These are phyloP conservation scores for Lyophyllum semitale DNA, from an alignment of 768 basidiomycete genomes.

Conservation along the genomic window DNA sequence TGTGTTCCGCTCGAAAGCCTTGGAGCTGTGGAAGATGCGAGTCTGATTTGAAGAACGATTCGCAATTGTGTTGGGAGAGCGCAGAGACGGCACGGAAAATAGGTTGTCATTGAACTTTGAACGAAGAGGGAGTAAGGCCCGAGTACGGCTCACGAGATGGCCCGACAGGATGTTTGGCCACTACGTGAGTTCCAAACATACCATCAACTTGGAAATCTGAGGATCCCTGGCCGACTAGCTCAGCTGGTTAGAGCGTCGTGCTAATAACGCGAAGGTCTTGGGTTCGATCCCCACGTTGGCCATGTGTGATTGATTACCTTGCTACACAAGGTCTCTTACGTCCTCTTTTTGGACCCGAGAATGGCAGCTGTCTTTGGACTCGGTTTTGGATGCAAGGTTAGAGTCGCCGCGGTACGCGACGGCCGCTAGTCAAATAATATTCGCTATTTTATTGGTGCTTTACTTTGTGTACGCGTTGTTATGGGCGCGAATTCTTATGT, in stretches of 20 bases:
- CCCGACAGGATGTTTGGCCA: not conserved
- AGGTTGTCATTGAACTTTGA: not conserved
- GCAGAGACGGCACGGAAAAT: slow-evolving; percentile 7
- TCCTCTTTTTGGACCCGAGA: too few relatives aligned
- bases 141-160: not conserved
- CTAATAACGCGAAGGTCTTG: slow-evolving; percentile 86
- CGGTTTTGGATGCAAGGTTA: too few relatives aligned
- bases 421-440: too few relatives aligned
- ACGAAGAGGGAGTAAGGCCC: not conserved
- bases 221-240: slow-evolving; percentile 80
- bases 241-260: slow-evolving; percentile 94
- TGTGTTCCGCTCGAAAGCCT: slow-evolving; percentile 5
- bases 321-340: too few relatives aligned
- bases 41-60: slow-evolving; percentile 6
- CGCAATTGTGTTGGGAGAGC: slow-evolving; percentile 10
- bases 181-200: not conserved
- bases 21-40: slow-evolving; percentile 6
- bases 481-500: slow-evolving; percentile 5
- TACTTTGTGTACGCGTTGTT: slow-evolving; percentile 4
- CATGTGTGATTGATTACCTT: slow-evolving; percentile 24
- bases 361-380: too few relatives aligned
- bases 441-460: not conserved
- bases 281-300: slow-evolving; percentile 82
- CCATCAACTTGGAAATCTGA: not conserved
- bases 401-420: too few relatives aligned